Evolutionary conservation across 2,329 filamentous ascomycete species (phyloP).

Genomic region (Passalora sequoiae): DNA sequence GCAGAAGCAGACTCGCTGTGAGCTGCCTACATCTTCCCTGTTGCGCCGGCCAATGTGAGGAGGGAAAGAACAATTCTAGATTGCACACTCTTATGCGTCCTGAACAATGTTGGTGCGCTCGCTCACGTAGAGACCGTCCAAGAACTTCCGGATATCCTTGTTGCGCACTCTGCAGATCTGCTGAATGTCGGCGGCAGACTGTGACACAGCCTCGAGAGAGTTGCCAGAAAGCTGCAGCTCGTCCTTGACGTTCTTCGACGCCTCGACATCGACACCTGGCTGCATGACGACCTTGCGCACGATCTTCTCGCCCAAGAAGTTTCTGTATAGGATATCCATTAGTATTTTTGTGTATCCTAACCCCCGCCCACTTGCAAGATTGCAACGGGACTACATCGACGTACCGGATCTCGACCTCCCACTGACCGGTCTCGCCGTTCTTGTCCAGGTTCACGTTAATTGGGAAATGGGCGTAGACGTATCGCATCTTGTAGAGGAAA

Average conservation of each 20-base stretch:
- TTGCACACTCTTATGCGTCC: not conserved
- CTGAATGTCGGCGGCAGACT: slow-evolving; percentile 98
- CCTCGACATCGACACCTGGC: slow-evolving; percentile 81
- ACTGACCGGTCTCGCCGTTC: slow-evolving; percentile 82
- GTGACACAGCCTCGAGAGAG: slow-evolving; percentile 94
- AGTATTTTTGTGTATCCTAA: slow-evolving; percentile 4
- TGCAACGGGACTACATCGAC: slow-evolving; percentile 32
- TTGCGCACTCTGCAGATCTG: slow-evolving; percentile 99
- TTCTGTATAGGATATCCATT: slow-evolving; percentile 50
- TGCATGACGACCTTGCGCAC: slow-evolving; percentile 88
- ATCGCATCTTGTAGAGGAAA: slow-evolving; percentile 99
- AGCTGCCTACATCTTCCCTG: not conserved
- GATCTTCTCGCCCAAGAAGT: slow-evolving; percentile 99
- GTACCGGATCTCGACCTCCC: slow-evolving; percentile 95
- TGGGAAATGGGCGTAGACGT: slow-evolving; percentile 99
- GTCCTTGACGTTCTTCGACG: slow-evolving; percentile 92
- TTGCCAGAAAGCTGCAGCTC: slow-evolving; percentile 91
- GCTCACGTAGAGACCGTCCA: slow-evolving; percentile 99
- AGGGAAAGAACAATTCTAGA: not conserved
- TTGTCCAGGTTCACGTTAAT: slow-evolving; percentile 99
- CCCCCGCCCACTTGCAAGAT: not conserved
- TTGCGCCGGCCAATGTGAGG: not conserved
- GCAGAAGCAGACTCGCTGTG: no score
- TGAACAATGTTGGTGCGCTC: slow-evolving; percentile 91
- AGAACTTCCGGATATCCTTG: slow-evolving; percentile 99